These are phyloP conservation scores for Lactarius trivialis DNA, from an alignment of 768 basidiomycete genomes.

Conservation along the genomic window DNA sequence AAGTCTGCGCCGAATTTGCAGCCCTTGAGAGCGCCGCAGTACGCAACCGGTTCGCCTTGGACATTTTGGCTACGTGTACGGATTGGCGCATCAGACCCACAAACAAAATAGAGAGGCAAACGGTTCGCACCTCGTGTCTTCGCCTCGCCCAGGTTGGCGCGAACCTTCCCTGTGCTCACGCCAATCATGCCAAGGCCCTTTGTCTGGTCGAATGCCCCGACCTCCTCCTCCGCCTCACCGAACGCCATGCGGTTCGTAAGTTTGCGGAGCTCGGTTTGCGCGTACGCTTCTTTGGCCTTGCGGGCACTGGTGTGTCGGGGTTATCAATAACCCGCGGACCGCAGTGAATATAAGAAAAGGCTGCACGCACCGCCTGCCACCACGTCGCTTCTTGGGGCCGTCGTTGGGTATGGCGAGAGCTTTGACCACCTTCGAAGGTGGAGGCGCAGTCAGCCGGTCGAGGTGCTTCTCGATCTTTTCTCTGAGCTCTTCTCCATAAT, in stretches of 20 bases:
- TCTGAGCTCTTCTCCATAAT: constrained; percentile 73
- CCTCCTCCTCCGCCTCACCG: constrained; percentile 92
- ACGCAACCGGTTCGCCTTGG: constrained; percentile 88
- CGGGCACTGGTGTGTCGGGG: constrained; percentile 55
- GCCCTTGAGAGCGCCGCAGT: constrained; percentile 77
- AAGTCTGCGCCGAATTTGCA: constrained; percentile 50
- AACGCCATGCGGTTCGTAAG: constrained; percentile 96
- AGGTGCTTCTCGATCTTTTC: constrained; percentile 93
- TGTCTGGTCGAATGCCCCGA: constrained; percentile 95
- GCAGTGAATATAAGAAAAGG: neutral
- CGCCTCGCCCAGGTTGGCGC: constrained; percentile 80
- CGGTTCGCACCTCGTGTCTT: constrained; percentile 75
- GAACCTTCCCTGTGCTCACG: constrained; percentile 75
- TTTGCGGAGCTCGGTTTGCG: constrained; percentile 93
- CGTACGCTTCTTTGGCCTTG: constrained; percentile 97
- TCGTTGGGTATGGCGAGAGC: constrained; percentile 93
- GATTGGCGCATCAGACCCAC: constrained; percentile 7
- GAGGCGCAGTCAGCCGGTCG: constrained; percentile 87
- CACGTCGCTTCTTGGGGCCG: constrained; percentile 90
- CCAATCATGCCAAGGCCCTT: constrained; percentile 98
- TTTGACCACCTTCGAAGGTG: constrained; percentile 88
- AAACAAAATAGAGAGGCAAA: constrained; percentile 1
- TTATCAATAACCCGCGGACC: constrained; percentile 3
- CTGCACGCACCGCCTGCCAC: constrained; percentile 76
- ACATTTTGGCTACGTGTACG: constrained; percentile 72